A percentile compares a stretch with the other conserved stretches of the same genome.
These are phyloP conservation scores for Corchorus olitorius DNA, from an alignment of 345 rosid genomes.

Conservation along the genomic window DNA sequence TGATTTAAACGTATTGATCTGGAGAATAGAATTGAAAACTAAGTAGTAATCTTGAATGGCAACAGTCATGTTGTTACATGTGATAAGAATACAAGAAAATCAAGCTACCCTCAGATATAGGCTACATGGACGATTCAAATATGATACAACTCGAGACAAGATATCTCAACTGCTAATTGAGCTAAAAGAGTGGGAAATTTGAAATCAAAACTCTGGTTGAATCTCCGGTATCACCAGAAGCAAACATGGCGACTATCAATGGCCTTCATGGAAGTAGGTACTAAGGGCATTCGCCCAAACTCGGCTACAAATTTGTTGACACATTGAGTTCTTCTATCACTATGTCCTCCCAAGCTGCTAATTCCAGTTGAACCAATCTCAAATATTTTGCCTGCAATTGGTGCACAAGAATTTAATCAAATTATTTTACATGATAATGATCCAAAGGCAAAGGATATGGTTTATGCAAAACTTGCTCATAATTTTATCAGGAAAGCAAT, in stretches of 20 bases:
- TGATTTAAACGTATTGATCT: too few species aligned
- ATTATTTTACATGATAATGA: neutral
- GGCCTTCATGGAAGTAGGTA: conserved; percentile 71
- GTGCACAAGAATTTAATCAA: neutral
- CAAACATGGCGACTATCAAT: conserved; percentile 68
- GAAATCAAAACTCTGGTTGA: neutral
- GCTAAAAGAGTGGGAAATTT: conserved; percentile 23
- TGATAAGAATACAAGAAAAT: conserved; percentile 21
- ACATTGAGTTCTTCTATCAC: conserved; percentile 69
- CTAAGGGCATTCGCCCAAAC: conserved; percentile 83
- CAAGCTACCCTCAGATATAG: neutral
- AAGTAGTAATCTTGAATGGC: neutral
- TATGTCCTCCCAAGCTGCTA: conserved; percentile 92
- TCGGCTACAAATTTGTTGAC: conserved; percentile 77
- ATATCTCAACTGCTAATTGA: conserved; percentile 19
- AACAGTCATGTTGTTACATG: neutral
- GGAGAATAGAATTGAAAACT: too few species aligned
- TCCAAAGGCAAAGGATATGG: neutral
- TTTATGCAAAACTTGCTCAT: neutral
- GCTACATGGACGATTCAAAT: neutral
- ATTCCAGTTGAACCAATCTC: conserved; percentile 98
- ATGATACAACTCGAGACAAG: conserved; percentile 23
- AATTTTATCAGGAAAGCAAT: neutral
- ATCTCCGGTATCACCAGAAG: conserved; percentile 68
- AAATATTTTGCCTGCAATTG: conserved; percentile 68